Base-by-base conservation (phyloP, 2,329 filamentous ascomycete species). In the Xylariaceae sp. region DNA sequence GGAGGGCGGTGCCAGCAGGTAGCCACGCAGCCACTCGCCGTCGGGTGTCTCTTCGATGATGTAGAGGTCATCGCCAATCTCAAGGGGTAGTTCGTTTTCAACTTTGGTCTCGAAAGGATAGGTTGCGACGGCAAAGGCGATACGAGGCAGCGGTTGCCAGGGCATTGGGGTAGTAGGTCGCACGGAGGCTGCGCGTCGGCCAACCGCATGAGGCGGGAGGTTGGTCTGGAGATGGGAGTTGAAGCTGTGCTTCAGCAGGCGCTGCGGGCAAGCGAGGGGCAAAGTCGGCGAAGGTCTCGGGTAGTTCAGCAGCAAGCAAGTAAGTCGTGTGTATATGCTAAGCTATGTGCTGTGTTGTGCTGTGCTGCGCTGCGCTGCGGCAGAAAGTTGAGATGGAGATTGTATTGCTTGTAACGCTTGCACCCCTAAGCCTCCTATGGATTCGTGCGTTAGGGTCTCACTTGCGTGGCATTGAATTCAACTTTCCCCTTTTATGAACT, bases 31-130 rank as follows among this genome's bases (percentile, higher is more conserved):
- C 96, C 95, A 99, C 73, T 91, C 86, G 69, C 90, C 91, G 76
- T 96, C 87, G 19, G 92, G 89, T 34, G 94, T 96, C 77, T 98
- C 92, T 77, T 98, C 94, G 72, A 99, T 97, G 65, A 99, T 96
- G 78, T 99, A 99, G 64, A 99, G 82, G 77, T 99, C 95, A 83
- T 99, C 95, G 74, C 95, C 95, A 63, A 99, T 91, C 76, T 99
- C 93, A 73, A 99, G 88, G 8, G 96, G 95, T 17, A 99, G 87
- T 76, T 99, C 95, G 73, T 92, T 91, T 51, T 92, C 87, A 64
- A 88, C 88, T 58, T 90, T 88, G 59, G 95, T 91, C 68, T 90
- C 84, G 78, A 99, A 99, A 33, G 95, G 95, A 75, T 93, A 96
- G 66, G 89, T 93, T 81, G 94, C 95, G 76, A 99, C 91, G 68